Conservation (phyloP, 257 asterid genomes). For the Gardenia jasminoides region DNA sequence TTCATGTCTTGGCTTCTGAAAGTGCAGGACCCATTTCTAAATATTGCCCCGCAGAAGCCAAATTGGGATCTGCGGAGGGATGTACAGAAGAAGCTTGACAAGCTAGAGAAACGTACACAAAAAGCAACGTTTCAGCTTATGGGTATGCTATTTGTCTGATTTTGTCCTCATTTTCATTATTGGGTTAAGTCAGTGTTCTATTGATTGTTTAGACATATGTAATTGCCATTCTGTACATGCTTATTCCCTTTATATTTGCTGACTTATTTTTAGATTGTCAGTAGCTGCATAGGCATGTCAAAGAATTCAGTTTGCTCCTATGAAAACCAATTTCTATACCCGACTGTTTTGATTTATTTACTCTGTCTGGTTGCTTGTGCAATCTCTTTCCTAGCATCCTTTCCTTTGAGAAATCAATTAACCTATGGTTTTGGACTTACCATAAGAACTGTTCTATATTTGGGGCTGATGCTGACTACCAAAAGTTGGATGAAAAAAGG, state of each 20-base stretch:
- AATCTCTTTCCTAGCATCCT: no score
- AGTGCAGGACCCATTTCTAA: conserved; percentile 81
- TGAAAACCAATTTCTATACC: not conserved
- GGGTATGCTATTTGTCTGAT: conserved; percentile 48
- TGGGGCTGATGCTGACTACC: not conserved
- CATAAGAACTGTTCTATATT: not conserved
- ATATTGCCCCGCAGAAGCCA: conserved; percentile 95
- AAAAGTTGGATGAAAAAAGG: not conserved
- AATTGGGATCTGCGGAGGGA: conserved; percentile 97
- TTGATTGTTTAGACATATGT: not conserved
- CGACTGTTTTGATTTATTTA: not conserved
- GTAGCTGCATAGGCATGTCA: not conserved
- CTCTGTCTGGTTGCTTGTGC: no score
- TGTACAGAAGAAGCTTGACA: conserved; percentile 89
- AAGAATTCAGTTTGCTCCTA: not conserved
- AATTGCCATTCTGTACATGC: not conserved
- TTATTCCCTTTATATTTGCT: not conserved
- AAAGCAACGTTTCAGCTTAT: conserved; percentile 68
- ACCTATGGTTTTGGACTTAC: not conserved
- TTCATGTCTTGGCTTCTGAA: conserved; percentile 2
- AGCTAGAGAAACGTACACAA: conserved; percentile 88
- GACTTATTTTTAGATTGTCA: not conserved
- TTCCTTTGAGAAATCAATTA: no score
- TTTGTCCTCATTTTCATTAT: not conserved
- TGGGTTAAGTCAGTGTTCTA: not conserved